Conservation (phyloP, 805 yeast species). For the Schwanniomyces pseudopolymorphus region DNA sequence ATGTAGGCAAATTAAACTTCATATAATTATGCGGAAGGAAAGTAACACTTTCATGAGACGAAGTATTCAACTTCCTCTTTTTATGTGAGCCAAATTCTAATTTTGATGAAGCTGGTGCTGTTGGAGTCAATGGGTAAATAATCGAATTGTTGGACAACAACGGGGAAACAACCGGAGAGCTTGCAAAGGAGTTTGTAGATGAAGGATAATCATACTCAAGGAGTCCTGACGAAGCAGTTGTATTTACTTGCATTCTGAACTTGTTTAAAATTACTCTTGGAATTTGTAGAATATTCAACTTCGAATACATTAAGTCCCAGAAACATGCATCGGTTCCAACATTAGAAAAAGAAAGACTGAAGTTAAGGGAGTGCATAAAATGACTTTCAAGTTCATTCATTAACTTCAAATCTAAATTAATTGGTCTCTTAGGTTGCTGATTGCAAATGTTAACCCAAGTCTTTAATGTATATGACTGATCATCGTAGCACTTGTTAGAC, state of each 20-base stretch:
- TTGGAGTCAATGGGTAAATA: slow-evolving; percentile 23
- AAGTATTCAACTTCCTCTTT: slow-evolving; percentile 3
- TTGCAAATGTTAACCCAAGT: slow-evolving; percentile 43
- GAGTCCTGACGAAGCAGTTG: too few relatives aligned
- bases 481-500: slow-evolving; percentile 46
- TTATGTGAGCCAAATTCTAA: not conserved
- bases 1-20: not conserved
- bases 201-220: not conserved
- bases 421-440: slow-evolving; percentile 6
- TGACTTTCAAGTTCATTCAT: slow-evolving; percentile 28
- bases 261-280: slow-evolving; percentile 7
- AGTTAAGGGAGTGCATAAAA: slow-evolving; percentile 25
- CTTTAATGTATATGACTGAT: slow-evolving; percentile 49
- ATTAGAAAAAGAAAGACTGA: slow-evolving; percentile 23
- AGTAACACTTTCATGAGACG: not conserved
- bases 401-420: slow-evolving; percentile 20
- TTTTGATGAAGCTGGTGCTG: slow-evolving; percentile 15
- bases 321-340: slow-evolving; percentile 19
- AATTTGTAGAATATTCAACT: slow-evolving; percentile 6
- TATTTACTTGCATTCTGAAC: slow-evolving; percentile 9
- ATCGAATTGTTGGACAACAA: slow-evolving; percentile 4
- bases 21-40: not conserved
- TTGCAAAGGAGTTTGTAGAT: not conserved
- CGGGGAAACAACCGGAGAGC: slow-evolving; percentile 1
- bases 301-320: slow-evolving; percentile 18